A percentile compares a stretch with the other conserved stretches of the same genome.
Conservation (phyloP, 805 yeast genomes). For the Candida caryicola region DNA sequence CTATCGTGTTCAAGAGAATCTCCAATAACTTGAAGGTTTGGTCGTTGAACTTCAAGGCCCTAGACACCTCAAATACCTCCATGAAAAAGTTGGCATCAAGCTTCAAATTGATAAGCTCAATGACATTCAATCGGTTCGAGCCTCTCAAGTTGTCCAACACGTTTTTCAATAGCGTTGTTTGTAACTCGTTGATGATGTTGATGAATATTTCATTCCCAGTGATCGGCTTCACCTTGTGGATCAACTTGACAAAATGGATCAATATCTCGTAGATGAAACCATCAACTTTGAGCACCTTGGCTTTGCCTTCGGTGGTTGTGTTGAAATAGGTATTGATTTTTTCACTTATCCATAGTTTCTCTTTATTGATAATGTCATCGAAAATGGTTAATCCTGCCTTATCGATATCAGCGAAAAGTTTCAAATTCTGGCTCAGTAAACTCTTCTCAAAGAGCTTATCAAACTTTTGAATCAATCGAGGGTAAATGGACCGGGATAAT, state of each 20-base stretch:
- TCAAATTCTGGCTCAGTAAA: conserved; percentile 35
- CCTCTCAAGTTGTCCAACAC: conserved; percentile 31
- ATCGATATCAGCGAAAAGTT: conserved; percentile 41
- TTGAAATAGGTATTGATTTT: conserved; percentile 26
- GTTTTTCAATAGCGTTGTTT: conserved; percentile 32
- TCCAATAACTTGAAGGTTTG: conserved; percentile 16
- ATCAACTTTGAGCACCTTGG: conserved; percentile 24
- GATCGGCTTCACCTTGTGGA: conserved; percentile 39
- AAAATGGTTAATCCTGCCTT: conserved; percentile 38
- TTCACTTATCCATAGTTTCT: conserved; percentile 32
- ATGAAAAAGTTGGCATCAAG: conserved; percentile 38
- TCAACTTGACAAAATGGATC: conserved; percentile 40
- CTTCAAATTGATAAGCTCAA: conserved; percentile 27
- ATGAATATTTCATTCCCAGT: conserved; percentile 36
- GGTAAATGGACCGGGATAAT: conserved; percentile 30
- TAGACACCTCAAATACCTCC: conserved; percentile 37
- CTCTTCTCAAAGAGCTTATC: conserved; percentile 36
- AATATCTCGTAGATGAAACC: conserved; percentile 39
- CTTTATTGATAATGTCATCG: conserved; percentile 39
- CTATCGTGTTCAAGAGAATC: conserved; percentile 10
- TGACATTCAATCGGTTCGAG: conserved; percentile 12
- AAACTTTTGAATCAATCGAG: conserved; percentile 29
- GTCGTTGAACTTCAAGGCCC: conserved; percentile 33
- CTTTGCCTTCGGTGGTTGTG: conserved; percentile 6
- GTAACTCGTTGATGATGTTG: conserved; percentile 37